These are phyloP conservation scores for Tarenaya hassleriana DNA, from an alignment of 345 rosid genomes.

Conservation along the genomic window DNA sequence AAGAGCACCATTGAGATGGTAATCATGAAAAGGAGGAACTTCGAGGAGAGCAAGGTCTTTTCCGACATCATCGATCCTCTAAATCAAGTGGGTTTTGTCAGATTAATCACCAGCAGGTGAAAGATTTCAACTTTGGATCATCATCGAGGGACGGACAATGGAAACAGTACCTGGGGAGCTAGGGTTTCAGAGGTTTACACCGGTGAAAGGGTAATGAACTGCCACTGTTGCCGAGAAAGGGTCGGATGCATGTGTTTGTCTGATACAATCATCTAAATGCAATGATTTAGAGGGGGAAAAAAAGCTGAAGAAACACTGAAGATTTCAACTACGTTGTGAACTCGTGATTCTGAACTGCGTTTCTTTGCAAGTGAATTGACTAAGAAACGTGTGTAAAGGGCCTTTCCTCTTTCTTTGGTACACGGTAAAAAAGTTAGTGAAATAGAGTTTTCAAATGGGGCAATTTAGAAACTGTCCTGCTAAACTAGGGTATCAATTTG, in stretches of 20 bases:
- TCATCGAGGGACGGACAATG: conserved; percentile 1
- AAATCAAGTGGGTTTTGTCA: conserved; percentile 9
- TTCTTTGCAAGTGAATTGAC: too few species aligned
- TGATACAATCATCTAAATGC: not conserved
- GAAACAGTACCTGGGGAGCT: conserved; percentile 19
- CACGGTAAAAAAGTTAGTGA: too few species aligned
- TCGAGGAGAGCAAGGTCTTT: conserved; percentile 45
- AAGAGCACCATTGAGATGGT: conserved; percentile 46
- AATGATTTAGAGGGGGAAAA: too few species aligned
- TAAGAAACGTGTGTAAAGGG: too few species aligned
- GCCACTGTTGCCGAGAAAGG: not conserved
- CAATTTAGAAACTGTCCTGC: too few species aligned
- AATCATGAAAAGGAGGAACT: conserved; percentile 50
- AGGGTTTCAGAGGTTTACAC: conserved; percentile 13
- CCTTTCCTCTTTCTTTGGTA: too few species aligned
- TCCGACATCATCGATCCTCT: conserved; percentile 41
- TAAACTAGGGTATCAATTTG: too few species aligned
- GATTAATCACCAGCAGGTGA: not conserved
- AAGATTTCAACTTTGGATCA: conserved; percentile 17
- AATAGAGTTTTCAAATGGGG: too few species aligned
- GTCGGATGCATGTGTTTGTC: not conserved
- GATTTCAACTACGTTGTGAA: too few species aligned
- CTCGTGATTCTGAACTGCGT: too few species aligned
- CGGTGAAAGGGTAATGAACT: conserved; percentile 1
- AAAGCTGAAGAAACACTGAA: too few species aligned